Evolutionary conservation across 2,329 filamentous ascomycete species (phyloP), one percentile per base, ranked within the genome.

Genomic region (Colletotrichum costaricense): DNA sequence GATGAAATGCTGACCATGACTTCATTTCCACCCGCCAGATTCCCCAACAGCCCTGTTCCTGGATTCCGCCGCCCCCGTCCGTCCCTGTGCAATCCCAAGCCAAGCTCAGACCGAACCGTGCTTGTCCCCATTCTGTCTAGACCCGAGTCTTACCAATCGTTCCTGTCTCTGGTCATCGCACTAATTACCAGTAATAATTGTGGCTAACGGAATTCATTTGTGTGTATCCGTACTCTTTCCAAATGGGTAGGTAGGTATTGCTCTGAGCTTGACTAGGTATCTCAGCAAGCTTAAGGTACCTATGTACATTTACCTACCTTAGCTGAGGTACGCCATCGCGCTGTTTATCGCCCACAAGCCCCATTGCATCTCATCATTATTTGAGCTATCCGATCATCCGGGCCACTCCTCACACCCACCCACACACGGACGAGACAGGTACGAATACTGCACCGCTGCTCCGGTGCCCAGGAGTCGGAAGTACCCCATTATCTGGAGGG

Each of bases 31-130:
- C 56, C 71, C 46, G 60, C 33, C 35, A 38, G 60, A 63, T 69
- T 64, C 62, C 67, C 67, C 55, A 71, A 54, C 56, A 62, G 67
- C 67, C 71, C 71, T 73, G 71, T 73, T 73, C 71, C 71, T 73
- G 62, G 71, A 66, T 66, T 66, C 67, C 71, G 60, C 28, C 46
- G 60, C 62, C 49, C 49, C 56, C 71, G 62, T 35, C 67, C 55
- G 38, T 65, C 67, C 42, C 52, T 59, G 54, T 14, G n/a, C 28
- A 38, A 24, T 55, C 6, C 63, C 56, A 58, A 52, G 49, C 49
- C 38, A 49, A 33, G 42, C 38, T 28, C 26, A 26, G 9, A 6
- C 55, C 65, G 24, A 19, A 16, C 62, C 22, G 42, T 26, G 7
- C 46, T 33, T 68, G 56, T 30, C 52, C 56, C 16, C 35, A 24